These are phyloP conservation scores for Vanrija sp. DNA, from an alignment of 1,284 basidiomycete genomes.

Conservation along the genomic window DNA sequence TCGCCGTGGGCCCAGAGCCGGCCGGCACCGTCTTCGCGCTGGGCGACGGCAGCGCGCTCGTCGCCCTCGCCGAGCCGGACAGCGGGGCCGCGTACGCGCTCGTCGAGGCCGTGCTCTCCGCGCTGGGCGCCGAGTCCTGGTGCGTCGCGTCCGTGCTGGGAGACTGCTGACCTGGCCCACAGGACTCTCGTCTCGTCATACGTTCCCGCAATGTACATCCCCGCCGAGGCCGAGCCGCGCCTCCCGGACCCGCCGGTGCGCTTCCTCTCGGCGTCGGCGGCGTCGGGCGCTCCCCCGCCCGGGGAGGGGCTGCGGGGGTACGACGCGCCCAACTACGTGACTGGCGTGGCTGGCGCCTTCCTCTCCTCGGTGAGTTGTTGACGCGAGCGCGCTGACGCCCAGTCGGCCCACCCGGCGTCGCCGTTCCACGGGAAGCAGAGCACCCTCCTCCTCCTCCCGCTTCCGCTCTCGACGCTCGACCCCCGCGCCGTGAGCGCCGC, in stretches of 20 bases:
- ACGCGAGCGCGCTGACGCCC: conserved; percentile 5
- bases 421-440: conserved; percentile 3
- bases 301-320: conserved; percentile 8
- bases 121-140: conserved; percentile 6
- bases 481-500: conserved; percentile 2
- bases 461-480: conserved; percentile 29
- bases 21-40: conserved; percentile 16
- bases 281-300: no score
- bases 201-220: conserved; percentile 41
- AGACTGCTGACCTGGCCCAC: background rate
- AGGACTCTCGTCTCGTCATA: conserved; percentile 40
- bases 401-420: conserved; percentile 28
- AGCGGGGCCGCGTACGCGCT: conserved; percentile 5
- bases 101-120: background rate
- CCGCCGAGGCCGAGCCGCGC: conserved; percentile 9
- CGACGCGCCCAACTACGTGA: conserved; percentile 41
- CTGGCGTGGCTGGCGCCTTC: conserved; percentile 34
- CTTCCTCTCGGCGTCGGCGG: conserved; percentile 8
- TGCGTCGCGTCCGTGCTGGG: background rate
- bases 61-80: conserved; percentile 12
- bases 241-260: conserved; percentile 26
- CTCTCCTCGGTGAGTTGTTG: conserved; percentile 22
- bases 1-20: conserved; percentile 10
- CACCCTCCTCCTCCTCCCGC: conserved; percentile 28
- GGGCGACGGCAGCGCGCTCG: conserved; percentile 9